Percentiles rank a stretch among this genome's conserved stretches.
These are phyloP conservation scores for Phylloporus sp. DNA, from an alignment of 768 basidiomycete genomes.

Conservation along the genomic window DNA sequence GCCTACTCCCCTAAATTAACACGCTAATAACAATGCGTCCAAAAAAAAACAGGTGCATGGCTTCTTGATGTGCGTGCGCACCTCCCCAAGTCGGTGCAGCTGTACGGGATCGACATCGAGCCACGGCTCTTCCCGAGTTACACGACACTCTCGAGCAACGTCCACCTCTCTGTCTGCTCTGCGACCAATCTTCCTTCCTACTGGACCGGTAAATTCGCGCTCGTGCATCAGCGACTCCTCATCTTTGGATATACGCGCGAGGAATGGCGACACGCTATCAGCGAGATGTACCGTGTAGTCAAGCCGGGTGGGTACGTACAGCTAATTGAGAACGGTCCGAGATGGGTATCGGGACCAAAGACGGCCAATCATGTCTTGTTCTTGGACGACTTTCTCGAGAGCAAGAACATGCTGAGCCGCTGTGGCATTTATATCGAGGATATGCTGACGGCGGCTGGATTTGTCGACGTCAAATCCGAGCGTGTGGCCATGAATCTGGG, in stretches of 20 bases:
- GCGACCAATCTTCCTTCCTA: background rate
- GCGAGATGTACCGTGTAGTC: background rate
- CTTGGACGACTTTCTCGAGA: constrained; percentile 8
- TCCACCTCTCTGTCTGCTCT: background rate
- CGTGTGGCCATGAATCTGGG: background rate
- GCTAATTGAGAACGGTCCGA: constrained; percentile 18
- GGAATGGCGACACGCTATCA: background rate
- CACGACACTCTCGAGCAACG: background rate
- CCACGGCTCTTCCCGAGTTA: too few relatives aligned
- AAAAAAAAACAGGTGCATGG: too few relatives aligned
- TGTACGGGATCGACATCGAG: too few relatives aligned
- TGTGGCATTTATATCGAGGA: constrained; percentile 8
- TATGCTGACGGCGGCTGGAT: too few relatives aligned
- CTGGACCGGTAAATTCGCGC: background rate
- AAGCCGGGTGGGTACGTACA: background rate
- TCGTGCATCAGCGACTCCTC: background rate
- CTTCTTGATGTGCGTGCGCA: too few relatives aligned
- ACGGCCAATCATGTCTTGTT: constrained; percentile 9
- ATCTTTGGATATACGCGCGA: background rate
- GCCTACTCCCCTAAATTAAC: too few relatives aligned
- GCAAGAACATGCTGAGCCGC: constrained; percentile 7
- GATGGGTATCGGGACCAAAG: constrained; percentile 12
- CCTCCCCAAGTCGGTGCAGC: too few relatives aligned
- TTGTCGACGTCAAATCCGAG: background rate
- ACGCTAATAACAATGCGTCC: too few relatives aligned